Evolutionary conservation across 2,329 filamentous ascomycete genomes (phyloP), one percentile per base, ranked within the genome.

Genomic region (Westerdykella sp.): DNA sequence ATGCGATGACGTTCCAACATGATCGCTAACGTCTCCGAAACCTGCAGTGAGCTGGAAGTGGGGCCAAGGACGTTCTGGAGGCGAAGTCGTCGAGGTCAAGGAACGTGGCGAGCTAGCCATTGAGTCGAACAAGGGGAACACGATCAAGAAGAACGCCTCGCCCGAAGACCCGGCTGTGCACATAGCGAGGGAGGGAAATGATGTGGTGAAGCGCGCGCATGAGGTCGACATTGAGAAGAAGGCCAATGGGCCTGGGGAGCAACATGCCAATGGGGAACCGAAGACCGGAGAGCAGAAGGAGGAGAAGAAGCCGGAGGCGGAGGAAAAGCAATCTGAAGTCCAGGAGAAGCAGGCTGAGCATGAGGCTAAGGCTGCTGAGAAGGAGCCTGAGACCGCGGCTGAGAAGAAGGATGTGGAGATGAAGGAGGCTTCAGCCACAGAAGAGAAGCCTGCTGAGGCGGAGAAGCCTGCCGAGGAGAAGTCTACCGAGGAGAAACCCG

Each of bases 121-220:
- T 55, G 72, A 77, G 55, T 78, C 79, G 35, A 75, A 83, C 57
- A 70, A 69, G 40, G 80, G 80, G 53, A 84, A 84, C 62, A 79
- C 74, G 22, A 76, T 84, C 61, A 79, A 77, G 66, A 81, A 79
- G 67, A 80, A 78, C 32, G 80, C 78, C 40, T 73, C 77, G 21
- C 73, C 75, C 22, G 72, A 73, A 15, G 79, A 84, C 50, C 80
- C 79, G 2, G 81, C 80, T 25, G 76, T 84, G 5, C 74, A 76
- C 49, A 66, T 84, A 53, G 70, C 72, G 53, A 72, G 79, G 37
- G 69, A 72, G 12, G 80, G 80, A 38, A 81, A 83, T 54, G 80
- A 84, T 59, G 79, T 83, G 15, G 79, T 82, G 41, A 83, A 84
- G 68, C 73, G 72, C 48, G 77, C 79, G 11, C 76, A 72, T 35